Evolutionary conservation across 768 basidiomycete species (phyloP), one percentile per base, ranked within the genome.

Genomic region (Baorangia bicolor): DNA sequence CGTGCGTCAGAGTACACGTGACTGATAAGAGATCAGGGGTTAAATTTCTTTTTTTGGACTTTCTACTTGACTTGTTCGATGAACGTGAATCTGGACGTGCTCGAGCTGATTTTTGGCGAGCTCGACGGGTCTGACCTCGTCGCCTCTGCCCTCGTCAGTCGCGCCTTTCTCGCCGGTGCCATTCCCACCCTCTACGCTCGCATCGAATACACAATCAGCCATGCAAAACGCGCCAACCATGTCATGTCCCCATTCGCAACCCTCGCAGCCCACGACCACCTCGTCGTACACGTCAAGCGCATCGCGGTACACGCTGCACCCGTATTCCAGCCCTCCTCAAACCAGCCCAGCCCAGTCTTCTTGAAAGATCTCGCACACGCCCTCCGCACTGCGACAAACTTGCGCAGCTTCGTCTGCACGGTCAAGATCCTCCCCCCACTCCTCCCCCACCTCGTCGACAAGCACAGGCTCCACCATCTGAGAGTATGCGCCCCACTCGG

Each of bases 51-150:
- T 35, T 33, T 59, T 49, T 39, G 43, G 48, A 35, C 8, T 30
- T 34, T n/a, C n/a, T 27, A 27, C 4, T 27, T 11, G 9, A 6
- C 40, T 7, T 16, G 7, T 27, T 83, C 82, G 12, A 83, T 87
- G 60, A 87, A 81, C 61, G 74, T 89, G 44, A 84, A 90, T 58
- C 77, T 84, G 20, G 89, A 92, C 70, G 85, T 90, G 35, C 78
- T 90, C 39, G 85, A 87, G 64, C 74, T 84, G n/a, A 81, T 91
- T 18, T 86, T 86, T 58, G 69, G 73, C 0, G 73, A 78, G 60
- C 73, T 91, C 5, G 66, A 75, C 39, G 75, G 77, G 18, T 53
- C 70, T 1, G 86, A 88, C 61, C 78, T 91, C 31, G 76, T 82
- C 16, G 78, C 82, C 4, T 75, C 83, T 20, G 81, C 85, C 1